Conservation (phyloP, 2,329 filamentous ascomycete genomes). For the Trichophyton mentagrophytes region DNA sequence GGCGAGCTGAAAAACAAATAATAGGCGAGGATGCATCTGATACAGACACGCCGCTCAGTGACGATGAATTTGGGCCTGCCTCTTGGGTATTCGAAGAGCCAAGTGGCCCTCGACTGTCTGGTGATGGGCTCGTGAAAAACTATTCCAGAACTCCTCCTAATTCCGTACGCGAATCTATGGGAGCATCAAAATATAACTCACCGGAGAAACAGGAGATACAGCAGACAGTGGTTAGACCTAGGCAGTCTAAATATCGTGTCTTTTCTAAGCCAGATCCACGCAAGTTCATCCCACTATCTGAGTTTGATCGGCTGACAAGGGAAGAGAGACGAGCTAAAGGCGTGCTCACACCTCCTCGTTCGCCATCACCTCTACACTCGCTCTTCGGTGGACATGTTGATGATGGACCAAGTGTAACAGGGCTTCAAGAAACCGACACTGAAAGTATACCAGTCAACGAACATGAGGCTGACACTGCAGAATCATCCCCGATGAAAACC, state of each 20-base stretch:
- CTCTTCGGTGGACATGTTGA: not conserved
- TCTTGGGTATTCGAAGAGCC: not conserved
- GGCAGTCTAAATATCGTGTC: not conserved
- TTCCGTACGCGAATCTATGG: not conserved
- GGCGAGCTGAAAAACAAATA: not conserved
- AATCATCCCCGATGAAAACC: too few species aligned
- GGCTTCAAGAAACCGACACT: too few species aligned
- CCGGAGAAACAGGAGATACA: not conserved
- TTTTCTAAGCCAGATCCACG: not conserved
- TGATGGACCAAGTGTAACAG: too few species aligned
- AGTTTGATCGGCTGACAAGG: not conserved
- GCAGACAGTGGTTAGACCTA: not conserved
- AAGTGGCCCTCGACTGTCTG: not conserved
- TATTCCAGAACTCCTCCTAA: not conserved
- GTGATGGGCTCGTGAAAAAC: not conserved
- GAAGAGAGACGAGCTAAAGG: not conserved
- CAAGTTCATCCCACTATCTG: not conserved
- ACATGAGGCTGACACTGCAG: too few species aligned
- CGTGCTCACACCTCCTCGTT: not conserved
- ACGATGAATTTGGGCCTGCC: not conserved
- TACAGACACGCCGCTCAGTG: not conserved
- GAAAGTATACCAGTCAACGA: too few species aligned
- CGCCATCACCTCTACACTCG: not conserved
- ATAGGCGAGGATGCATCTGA: not conserved
- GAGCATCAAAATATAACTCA: not conserved